Evolutionary conservation across 176 grass and related monocot genomes (phyloP).

Genomic region (Carex pumila): DNA sequence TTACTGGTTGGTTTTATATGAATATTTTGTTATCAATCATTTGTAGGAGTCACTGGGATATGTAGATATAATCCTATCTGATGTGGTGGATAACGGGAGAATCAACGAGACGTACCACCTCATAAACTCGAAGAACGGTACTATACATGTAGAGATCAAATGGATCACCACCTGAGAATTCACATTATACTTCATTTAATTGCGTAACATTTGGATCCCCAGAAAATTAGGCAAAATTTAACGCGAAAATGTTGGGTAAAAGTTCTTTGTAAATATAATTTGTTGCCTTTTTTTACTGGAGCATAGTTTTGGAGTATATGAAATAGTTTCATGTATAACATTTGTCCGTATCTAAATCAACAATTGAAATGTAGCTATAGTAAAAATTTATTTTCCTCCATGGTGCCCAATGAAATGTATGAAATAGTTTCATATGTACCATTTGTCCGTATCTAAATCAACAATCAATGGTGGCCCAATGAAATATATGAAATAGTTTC

Average conservation of each 20-base stretch:
- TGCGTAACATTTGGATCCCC: no score
- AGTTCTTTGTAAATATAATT: not conserved
- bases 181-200: not conserved
- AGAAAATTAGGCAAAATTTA: not conserved
- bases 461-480: not conserved
- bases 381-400: no score
- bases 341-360: not conserved
- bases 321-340: not conserved
- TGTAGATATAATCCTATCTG: slow-evolving; percentile 60
- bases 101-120: slow-evolving; percentile 84
- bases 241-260: not conserved
- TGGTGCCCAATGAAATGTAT: no score
- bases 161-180: slow-evolving; percentile 55
- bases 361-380: not conserved
- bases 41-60: slow-evolving; percentile 73
- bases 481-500: no score
- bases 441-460: not conserved
- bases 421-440: no score
- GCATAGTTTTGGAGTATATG: not conserved
- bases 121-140: slow-evolving; percentile 83
- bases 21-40: not conserved
- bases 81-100: slow-evolving; percentile 76
- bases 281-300: not conserved
- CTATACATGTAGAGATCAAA: slow-evolving; percentile 52
- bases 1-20: no score